Conservation (phyloP, 2,329 filamentous ascomycete genomes). For the Cladophialophora chaetospira region DNA sequence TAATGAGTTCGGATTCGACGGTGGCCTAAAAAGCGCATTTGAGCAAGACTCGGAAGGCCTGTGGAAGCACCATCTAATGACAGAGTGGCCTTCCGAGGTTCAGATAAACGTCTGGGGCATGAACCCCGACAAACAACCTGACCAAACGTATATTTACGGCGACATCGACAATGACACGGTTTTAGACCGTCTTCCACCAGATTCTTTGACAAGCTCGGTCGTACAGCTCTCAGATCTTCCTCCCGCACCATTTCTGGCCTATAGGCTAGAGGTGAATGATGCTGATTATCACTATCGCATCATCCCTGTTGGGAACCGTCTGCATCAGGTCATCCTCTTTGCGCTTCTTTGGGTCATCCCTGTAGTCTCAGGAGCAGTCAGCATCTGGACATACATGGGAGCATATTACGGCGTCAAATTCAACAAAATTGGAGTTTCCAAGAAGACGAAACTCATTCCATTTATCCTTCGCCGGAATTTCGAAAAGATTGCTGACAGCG, state of each 20-base stretch:
- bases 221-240: constrained; percentile 63
- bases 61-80: constrained; percentile 64
- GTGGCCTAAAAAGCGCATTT: constrained; percentile 58
- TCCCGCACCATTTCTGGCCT: constrained; percentile 57
- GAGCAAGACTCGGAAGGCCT: constrained; percentile 50
- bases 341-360: constrained; percentile 59
- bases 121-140: constrained; percentile 63
- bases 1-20: constrained; percentile 66
- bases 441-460: constrained; percentile 49
- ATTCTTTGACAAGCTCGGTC: constrained; percentile 56
- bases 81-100: constrained; percentile 59
- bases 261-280: constrained; percentile 59
- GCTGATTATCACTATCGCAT: constrained; percentile 53
- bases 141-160: constrained; percentile 61
- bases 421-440: constrained; percentile 58
- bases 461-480: constrained; percentile 41
- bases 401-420: constrained; percentile 66
- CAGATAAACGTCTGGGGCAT: constrained; percentile 70
- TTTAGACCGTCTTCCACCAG: constrained; percentile 63
- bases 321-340: constrained; percentile 58
- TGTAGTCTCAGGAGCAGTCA: constrained; percentile 50
- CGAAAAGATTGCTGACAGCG: constrained; percentile 35
- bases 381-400: constrained; percentile 60
- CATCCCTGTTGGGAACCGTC: constrained; percentile 57
- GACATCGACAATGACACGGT: constrained; percentile 63